These are phyloP conservation scores for Cercospora sojina DNA, from an alignment of 2,329 filamentous ascomycete species.

Conservation along the genomic window DNA sequence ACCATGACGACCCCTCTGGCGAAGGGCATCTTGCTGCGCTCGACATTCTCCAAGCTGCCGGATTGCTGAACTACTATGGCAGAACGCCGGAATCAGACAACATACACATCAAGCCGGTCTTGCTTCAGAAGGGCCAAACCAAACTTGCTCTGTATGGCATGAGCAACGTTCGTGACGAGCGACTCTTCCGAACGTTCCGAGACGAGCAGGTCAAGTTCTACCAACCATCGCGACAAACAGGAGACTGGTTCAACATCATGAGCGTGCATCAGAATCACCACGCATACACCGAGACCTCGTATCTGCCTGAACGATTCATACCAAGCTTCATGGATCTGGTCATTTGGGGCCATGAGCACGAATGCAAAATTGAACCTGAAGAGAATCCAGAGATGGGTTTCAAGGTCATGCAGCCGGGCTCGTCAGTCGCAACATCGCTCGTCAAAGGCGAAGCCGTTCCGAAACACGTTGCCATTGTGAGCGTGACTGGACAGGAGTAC, in stretches of 20 bases:
- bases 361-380: slow-evolving; percentile 83
- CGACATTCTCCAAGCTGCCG: slow-evolving; percentile 86
- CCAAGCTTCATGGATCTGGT: slow-evolving; percentile 89
- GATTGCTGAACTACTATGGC: slow-evolving; percentile 93
- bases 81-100: slow-evolving; percentile 90
- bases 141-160: slow-evolving; percentile 92
- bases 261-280: slow-evolving; percentile 96
- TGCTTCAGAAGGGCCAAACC: slow-evolving; percentile 89
- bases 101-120: slow-evolving; percentile 84
- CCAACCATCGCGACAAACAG: slow-evolving; percentile 72
- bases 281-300: slow-evolving; percentile 87
- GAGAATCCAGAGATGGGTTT: slow-evolving; percentile 86
- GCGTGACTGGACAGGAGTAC: slow-evolving; percentile 79
- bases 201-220: slow-evolving; percentile 95
- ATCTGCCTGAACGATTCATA: slow-evolving; percentile 88
- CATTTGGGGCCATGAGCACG: slow-evolving; percentile 96
- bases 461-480: slow-evolving; percentile 87
- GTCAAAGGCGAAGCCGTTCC: slow-evolving; percentile 84
- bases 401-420: slow-evolving; percentile 95
- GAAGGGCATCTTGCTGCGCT: slow-evolving; percentile 89
- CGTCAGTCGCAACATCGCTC: slow-evolving; percentile 90
- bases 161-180: slow-evolving; percentile 94
- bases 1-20: slow-evolving; percentile 97
- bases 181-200: slow-evolving; percentile 88
- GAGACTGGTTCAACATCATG: slow-evolving; percentile 95